Evolutionary conservation across 2,329 filamentous ascomycete genomes (phyloP).

Genomic region (Biscogniauxia marginata): DNA sequence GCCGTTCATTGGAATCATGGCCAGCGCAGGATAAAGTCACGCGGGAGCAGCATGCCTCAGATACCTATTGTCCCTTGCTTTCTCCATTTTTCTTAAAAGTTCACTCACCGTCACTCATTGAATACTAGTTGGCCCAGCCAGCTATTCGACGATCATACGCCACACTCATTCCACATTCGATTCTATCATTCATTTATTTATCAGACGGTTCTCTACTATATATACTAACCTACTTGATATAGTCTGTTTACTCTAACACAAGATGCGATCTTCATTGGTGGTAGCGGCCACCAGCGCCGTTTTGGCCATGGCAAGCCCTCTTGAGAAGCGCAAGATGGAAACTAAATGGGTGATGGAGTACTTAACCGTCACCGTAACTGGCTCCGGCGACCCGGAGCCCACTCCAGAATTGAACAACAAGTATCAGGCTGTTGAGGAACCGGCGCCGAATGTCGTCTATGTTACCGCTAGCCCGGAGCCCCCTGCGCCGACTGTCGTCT

Average conservation of each 20-base stretch:
- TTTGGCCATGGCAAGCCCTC: constrained; percentile 34
- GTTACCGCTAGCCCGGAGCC: constrained; percentile 23
- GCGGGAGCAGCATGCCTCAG: neutral
- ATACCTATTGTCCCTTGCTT: neutral
- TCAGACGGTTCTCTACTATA: neutral
- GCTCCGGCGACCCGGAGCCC: constrained; percentile 11
- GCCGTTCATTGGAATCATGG: neutral
- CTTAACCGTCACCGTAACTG: constrained; percentile 38
- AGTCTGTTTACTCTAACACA: constrained; percentile 28
- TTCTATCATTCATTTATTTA: constrained; percentile 6
- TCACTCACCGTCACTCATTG: neutral
- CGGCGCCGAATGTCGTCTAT: constrained; percentile 5
- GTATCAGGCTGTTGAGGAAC: constrained; percentile 16
- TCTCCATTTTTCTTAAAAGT: neutral
- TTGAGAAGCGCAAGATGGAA: constrained; percentile 33
- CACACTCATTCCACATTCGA: constrained; percentile 10
- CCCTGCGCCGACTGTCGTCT: constrained; percentile 10
- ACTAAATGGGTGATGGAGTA: constrained; percentile 34
- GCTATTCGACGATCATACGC: neutral
- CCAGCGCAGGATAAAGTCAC: neutral
- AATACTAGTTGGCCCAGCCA: neutral
- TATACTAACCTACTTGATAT: constrained; percentile 1
- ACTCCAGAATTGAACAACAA: neutral
- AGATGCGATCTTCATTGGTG: constrained; percentile 41
- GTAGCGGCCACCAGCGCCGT: constrained; percentile 34